Evolutionary conservation across 2,329 filamentous ascomycete genomes (phyloP), one percentile per base, ranked within the genome.

Genomic region (Hypoxylon sp.): DNA sequence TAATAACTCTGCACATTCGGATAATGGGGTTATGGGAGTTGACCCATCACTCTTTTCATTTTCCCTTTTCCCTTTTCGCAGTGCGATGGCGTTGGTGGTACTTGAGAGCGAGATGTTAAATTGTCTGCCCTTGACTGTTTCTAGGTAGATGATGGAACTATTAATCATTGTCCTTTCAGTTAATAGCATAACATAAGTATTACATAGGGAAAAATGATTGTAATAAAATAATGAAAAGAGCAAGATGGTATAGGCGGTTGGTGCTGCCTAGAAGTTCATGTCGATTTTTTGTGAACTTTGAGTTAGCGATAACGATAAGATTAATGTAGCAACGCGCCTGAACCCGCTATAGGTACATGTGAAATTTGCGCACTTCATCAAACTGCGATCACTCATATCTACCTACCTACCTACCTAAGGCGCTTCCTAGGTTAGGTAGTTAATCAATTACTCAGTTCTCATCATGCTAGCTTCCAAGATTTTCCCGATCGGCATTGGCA

Each of bases 401-500:
- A n/a, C n/a, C n/a, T n/a, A n/a, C 23, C 23, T 23, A 23, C 23
- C 23, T 23, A 23, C 23, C 23, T 23, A 23, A 23, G 23, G 23
- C 5, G 5, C 28, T 6, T 30, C 28, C 28, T 30, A 2, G 6
- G 25, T 2, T 30, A 9, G 5, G 28, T 30, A 30, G 28, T 6
- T 9, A 30, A 7, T 30, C 9, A 17, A 17, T 43, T 11, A 9
- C 9, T 21, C 38, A 11, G 14, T 21, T 43, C 23, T 38, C 63
- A 60, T 51, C 19, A 60, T 73, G 67, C n/a, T 57, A 38, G 10
- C 52, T 66, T 43, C 77, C 77, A 2, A 82, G 0, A 93, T 94
- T 73, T 90, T 89, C n/a, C 83, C 89, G 0, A 76, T 95, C 13
- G 85, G 85, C 52, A 82, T 97, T 57, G 94, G 94, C 63, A 95